Base-by-base conservation (phyloP, 2,329 filamentous ascomycete species). In the Penicillium sp. region DNA sequence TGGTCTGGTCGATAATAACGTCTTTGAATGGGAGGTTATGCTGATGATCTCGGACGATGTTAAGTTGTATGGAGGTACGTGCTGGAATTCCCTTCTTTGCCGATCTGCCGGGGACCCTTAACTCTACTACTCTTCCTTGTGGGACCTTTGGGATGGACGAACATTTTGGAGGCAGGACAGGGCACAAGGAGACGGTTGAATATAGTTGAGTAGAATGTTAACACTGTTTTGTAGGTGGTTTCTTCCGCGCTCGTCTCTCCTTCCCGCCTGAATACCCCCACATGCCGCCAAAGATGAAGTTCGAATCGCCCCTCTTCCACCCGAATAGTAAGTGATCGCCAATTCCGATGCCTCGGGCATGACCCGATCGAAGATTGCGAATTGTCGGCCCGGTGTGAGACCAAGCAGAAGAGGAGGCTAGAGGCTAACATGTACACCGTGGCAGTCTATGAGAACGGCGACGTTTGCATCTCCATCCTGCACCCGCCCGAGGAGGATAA, bases 21-120 rank as follows among this genome's bases (percentile, higher is more conserved):
- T 98, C 10, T 97, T 97, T 69, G 91, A 96, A 82, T 99, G 95
- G 95, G 93, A 98, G 79, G 93, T 98, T 22, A 97, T 97, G 91
- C 87, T 99, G 64, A 98, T 99, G 94, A 94, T 98, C 68, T 92
- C 88, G 65, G 93, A 97, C 71, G 93, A 96, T 75, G 93, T 91
- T 80, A 94, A 93, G 80, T 91, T 91, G 78, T 97, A 97, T 72
- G 93, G 93, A 72, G 93, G 93, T 94, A 80, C 61, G 57, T 26
- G 47, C n/a, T 51, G 3, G 44, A 45, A 7, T 54, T 54, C 17
- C n/a, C 38, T 17, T 17, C 10, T 54, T 7, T n/a, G 33, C 35
- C 35, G 51, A 54, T 33, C 33, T 30, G 24, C 26, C 26, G 45
- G 45, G 24, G 17, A 8, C 9, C 17, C 17, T 26, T 26, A 4